A percentile compares a stretch with the other conserved stretches of the same genome.
Evolutionary conservation across 306 rosid genomes (phyloP).

Genomic region (Medicago arabica): DNA sequence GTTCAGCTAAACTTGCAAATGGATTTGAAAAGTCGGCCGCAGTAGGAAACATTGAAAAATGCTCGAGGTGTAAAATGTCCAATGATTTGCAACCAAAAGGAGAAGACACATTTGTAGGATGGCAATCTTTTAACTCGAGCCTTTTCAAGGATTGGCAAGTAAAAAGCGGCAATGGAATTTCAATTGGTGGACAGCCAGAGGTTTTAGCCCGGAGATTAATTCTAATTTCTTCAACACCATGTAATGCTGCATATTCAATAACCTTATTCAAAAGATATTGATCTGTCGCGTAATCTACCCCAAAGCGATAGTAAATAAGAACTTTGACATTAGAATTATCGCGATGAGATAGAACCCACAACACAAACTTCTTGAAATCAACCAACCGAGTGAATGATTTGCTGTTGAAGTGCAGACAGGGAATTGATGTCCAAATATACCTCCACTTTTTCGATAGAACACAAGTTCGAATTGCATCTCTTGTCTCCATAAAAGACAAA

Average conservation of each 20-base stretch:
- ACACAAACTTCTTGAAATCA: conserved; percentile 51
- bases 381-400: conserved; percentile 48
- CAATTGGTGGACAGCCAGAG: conserved; percentile 51
- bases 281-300: conserved; percentile 59
- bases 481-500: conserved; percentile 52
- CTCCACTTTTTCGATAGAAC: conserved; percentile 47
- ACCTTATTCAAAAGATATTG: conserved; percentile 50
- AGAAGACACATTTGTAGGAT: conserved; percentile 41
- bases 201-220: conserved; percentile 52
- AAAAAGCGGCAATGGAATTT: conserved; percentile 45
- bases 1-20: conserved; percentile 39
- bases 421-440: conserved; percentile 48
- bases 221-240: conserved; percentile 49
- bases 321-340: conserved; percentile 41
- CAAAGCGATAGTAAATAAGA: conserved; percentile 53
- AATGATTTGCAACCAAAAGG: conserved; percentile 45
- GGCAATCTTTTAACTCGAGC: conserved; percentile 54
- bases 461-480: conserved; percentile 46
- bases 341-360: conserved; percentile 46
- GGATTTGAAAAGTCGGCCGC: conserved; percentile 47
- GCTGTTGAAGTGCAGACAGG: conserved; percentile 52
- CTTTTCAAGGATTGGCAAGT: conserved; percentile 46
- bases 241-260: conserved; percentile 48
- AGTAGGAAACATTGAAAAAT: conserved; percentile 40
- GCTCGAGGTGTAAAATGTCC: conserved; percentile 47